These are phyloP conservation scores for Tulasnella sp. DNA, from an alignment of 768 basidiomycete species.

Conservation along the genomic window DNA sequence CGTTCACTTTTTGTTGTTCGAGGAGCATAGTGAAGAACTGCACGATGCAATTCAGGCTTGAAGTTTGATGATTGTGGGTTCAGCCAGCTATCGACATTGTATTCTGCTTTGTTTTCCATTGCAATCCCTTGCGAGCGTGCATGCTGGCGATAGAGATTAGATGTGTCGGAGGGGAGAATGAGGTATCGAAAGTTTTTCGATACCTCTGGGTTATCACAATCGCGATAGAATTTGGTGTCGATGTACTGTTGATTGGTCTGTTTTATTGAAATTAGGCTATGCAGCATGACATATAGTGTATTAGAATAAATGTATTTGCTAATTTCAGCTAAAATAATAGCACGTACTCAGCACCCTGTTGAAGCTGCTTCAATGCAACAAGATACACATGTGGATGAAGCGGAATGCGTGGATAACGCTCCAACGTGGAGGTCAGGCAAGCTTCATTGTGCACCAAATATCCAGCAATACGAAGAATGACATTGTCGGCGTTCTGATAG, in stretches of 20 bases:
- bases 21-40: conserved; percentile 24
- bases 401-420: conserved; percentile 24
- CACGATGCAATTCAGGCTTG: background rate
- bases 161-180: conserved; percentile 17
- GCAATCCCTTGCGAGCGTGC: conserved; percentile 2
- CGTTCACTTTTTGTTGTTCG: background rate
- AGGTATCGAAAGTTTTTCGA: conserved; percentile 19
- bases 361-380: conserved; percentile 10
- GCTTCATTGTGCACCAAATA: conserved; percentile 23
- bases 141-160: background rate
- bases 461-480: conserved; percentile 22
- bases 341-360: background rate
- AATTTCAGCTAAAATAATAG: background rate
- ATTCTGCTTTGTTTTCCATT: background rate
- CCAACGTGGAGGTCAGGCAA: conserved; percentile 20
- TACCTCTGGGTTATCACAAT: background rate
- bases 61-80: conserved; percentile 12
- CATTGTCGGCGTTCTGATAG: conserved; percentile 6
- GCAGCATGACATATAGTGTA: no score
- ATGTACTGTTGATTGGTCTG: conserved; percentile 14
- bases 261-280: conserved; percentile 19
- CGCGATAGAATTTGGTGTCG: background rate
- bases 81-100: conserved; percentile 27
- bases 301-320: background rate
- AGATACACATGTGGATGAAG: conserved; percentile 27